Base-by-base conservation (phyloP, 805 yeast species). In the Yamadazyma kitorensis region DNA sequence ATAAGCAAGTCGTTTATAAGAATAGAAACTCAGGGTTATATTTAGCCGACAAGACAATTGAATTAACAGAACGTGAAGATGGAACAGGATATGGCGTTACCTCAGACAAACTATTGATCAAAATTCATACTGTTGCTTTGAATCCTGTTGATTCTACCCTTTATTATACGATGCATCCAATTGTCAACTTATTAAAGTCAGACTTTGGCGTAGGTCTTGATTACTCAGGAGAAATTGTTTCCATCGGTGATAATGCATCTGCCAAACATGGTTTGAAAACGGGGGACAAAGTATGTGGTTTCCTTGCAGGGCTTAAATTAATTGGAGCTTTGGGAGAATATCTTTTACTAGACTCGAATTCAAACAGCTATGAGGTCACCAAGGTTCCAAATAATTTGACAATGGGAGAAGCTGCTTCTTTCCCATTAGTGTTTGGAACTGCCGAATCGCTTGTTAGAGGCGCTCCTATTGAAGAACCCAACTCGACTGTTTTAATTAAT, bases 361-460 rank as follows among this genome's bases (percentile, higher is more conserved):
- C 7, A 4, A 17, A 11, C 10, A 33, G 35, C 12, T 24, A 23
- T 26, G 19, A 25, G 3, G 33, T 45, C 29, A 24, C 33, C 11
- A 37, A 27, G 10, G 82, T 86, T 11, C 64, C 68, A 3, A 52
- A 54, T 4, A 63, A 60, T 17, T 40, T 83, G 29, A 45, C 72
- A 2, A 54, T 64, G 36, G 72, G 61, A 23, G 74, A 78, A 46
- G 86, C 89, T 31, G 82, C 84, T 2, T 72, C 86, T 1, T 72
- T 74, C 57, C 84, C 86, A 0, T 57, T 81, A 43, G 80, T 76
- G 0, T 76, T 72, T 44, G 76, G 78, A 13, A 81, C 94, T 3
- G 89, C 91, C 0, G 68, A 50, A 43, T 52, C 62, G 31, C 50
- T 68, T 31, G 52, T 72, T 20, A 50, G 52, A 6, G 33, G 48